Evolutionary conservation across 2,329 filamentous ascomycete genomes (phyloP).

Genomic region (Torrubiellomyces zombiae): DNA sequence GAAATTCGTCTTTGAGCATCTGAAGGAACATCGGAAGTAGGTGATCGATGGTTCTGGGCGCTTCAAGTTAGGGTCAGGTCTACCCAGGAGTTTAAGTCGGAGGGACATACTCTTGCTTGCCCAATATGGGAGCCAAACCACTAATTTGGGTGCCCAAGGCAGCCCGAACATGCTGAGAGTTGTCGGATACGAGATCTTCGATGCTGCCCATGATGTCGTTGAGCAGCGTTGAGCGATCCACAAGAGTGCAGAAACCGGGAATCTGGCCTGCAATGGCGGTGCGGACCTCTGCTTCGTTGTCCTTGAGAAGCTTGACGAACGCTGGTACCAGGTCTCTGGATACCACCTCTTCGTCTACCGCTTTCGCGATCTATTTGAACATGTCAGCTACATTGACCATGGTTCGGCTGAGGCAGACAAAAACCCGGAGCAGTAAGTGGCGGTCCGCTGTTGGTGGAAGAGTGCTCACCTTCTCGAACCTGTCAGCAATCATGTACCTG

Average conservation of each 20-base stretch:
- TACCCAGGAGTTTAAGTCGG: neutral
- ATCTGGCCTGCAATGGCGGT: slow-evolving; percentile 96
- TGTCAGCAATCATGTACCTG: slow-evolving; percentile 96
- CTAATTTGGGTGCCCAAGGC: slow-evolving; percentile 94
- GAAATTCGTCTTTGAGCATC: slow-evolving; percentile 99
- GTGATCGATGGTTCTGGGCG: slow-evolving; percentile 75
- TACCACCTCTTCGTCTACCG: slow-evolving; percentile 92
- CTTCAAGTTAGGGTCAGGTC: slow-evolving; percentile 1
- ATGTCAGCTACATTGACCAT: no score
- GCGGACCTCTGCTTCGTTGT: slow-evolving; percentile 92
- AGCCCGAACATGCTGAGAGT: slow-evolving; percentile 90
- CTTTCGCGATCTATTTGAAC: slow-evolving; percentile 84
- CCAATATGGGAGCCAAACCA: slow-evolving; percentile 86
- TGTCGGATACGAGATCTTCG: slow-evolving; percentile 90
- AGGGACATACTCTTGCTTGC: slow-evolving; percentile 75
- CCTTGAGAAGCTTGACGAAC: slow-evolving; percentile 94
- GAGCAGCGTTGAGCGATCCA: slow-evolving; percentile 74
- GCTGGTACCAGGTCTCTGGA: slow-evolving; percentile 85
- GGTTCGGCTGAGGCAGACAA: neutral
- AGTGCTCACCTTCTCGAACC: slow-evolving; percentile 89
- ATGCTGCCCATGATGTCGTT: slow-evolving; percentile 95
- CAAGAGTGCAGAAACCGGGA: slow-evolving; percentile 82
- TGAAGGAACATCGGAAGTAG: slow-evolving; percentile 96
- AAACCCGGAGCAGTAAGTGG: neutral
- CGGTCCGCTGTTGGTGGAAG: neutral